Base-by-base conservation (phyloP, 805 yeast genomes). In the Yarrowia phangngaensis region DNA sequence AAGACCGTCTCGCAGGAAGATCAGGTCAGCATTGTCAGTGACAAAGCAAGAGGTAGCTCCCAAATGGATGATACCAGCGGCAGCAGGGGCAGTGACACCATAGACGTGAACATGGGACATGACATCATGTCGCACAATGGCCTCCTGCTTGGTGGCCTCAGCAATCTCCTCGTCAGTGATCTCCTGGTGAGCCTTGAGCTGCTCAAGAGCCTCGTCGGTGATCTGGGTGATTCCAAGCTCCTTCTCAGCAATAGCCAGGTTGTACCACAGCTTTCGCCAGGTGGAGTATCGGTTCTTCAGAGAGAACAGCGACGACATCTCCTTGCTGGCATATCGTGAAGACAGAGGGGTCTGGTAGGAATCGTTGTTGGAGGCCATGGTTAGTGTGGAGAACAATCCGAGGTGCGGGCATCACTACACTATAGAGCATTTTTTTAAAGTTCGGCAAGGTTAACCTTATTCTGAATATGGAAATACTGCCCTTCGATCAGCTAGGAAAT, bases 31-130 rank as follows among this genome's bases (percentile, higher is more conserved):
- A 62, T 92, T 92, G 67, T 92, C 98, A 38, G 98, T 92, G 52
- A 92, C 98, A 60, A 71, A 92, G 75, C 98, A 92, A 3, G 97
- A 88, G 17, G 98, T 92, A 36, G 98, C 98, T 64, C 98, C 98
- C 62, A 92, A 73, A 67, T 92, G 98, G 62, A 92, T 92, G 67
- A 92, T 90, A 58, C 97, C 97, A 27, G 97, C 90, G 26, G 98
- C 98, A 6, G 82, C 83, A 14, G 98, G 98, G 60, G 95, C 85
- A 12, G 85, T 79, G 60, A 81, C 75, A 57, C 98, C 98, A 65
- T 84, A 92, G 52, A 83, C 85, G 64, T 92, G 98, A 51, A 92
- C 98, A 60, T 92, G 98, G 51, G 97, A 95, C 98, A 92, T 92
- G 59, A 92, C 98, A 65, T 92, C 98, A 68, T 92, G 98, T 73